Conservation (phyloP, 192 early-diverging fungal genomes). For the Polychytrium aggregatum region DNA sequence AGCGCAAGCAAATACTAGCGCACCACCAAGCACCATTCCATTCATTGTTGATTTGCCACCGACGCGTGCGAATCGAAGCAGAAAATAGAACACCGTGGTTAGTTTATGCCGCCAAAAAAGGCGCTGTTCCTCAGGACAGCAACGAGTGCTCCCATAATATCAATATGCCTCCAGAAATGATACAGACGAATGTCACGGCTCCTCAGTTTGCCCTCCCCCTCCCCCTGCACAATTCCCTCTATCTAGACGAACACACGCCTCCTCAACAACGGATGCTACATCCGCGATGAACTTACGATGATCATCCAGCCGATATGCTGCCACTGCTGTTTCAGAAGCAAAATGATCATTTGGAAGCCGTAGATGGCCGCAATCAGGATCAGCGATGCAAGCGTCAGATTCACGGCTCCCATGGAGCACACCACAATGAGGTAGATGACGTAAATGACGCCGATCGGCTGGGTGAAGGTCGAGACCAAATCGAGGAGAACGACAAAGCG, state of each 20-base stretch:
- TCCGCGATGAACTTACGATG: constrained; percentile 17
- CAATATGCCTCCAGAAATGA: constrained; percentile 9
- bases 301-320: constrained; percentile 93
- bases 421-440: constrained; percentile 62
- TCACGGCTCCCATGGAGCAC: constrained; percentile 10
- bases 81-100: constrained; percentile 2
- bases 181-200: constrained; percentile 5
- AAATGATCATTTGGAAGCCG: constrained; percentile 88
- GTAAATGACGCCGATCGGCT: constrained; percentile 85
- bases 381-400: constrained; percentile 76
- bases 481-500: constrained; percentile 95
- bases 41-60: no score
- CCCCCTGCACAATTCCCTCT: no score
- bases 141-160: not conserved
- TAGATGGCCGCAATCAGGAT: constrained; percentile 85
- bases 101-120: not conserved
- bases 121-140: not conserved
- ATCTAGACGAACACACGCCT: no score
- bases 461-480: constrained; percentile 81
- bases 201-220: no score
- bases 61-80: no score
- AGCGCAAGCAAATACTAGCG: constrained; percentile 78
- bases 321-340: constrained; percentile 76
- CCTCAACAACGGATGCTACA: no score
- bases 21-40: no score